These are phyloP conservation scores for Murraya koenigii DNA, from an alignment of 345 rosid genomes.

Conservation along the genomic window DNA sequence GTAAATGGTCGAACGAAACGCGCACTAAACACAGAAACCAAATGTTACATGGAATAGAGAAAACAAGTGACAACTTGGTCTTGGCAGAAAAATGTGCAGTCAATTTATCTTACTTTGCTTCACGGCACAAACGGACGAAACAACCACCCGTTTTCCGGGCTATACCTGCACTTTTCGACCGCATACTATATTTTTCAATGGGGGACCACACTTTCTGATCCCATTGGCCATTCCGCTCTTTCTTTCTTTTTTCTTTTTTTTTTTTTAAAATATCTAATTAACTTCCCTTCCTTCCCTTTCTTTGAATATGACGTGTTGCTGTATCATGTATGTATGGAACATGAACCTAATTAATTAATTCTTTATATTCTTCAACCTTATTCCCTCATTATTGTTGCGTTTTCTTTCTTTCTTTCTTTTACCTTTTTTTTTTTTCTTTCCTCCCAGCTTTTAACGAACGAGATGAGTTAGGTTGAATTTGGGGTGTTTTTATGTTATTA, in stretches of 20 bases:
- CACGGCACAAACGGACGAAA: slow-evolving; percentile 32
- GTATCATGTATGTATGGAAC: not conserved
- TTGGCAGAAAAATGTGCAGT: slow-evolving; percentile 22
- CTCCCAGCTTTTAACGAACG: not conserved
- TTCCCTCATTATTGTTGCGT: not conserved
- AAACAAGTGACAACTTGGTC: slow-evolving; percentile 12
- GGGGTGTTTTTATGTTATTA: not conserved
- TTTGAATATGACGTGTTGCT: not conserved
- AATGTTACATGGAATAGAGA: no score
- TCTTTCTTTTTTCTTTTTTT: not conserved
- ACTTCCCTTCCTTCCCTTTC: no score
- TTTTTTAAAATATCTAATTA: not conserved
- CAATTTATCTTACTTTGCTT: slow-evolving; percentile 33
- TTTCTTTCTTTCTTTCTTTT: no score
- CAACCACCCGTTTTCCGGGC: slow-evolving; percentile 34
- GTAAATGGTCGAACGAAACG: slow-evolving; percentile 11
- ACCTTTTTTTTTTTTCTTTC: no score
- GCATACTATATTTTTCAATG: slow-evolving; percentile 13
- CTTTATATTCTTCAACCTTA: not conserved
- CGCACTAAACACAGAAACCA: slow-evolving; percentile 28
- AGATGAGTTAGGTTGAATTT: not conserved
- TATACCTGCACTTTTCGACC: slow-evolving; percentile 44
- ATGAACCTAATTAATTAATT: not conserved
- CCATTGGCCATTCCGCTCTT: not conserved
- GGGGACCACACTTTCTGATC: slow-evolving; percentile 6